Evolutionary conservation across 371 early-diverging fungal species (phyloP).

Genomic region (Lichtheimia ramosa): DNA sequence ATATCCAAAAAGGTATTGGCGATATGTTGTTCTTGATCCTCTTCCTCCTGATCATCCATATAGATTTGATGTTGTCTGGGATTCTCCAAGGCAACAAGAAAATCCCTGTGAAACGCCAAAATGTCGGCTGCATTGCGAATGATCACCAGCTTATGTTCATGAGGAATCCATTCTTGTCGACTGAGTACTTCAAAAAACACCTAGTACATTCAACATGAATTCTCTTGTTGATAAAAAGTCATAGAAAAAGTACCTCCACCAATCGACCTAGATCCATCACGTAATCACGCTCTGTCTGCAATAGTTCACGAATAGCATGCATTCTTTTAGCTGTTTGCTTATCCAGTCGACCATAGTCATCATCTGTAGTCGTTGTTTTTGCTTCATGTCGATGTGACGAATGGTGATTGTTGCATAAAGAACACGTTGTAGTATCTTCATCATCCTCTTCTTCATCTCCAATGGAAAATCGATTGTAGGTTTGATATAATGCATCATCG

Average conservation of each 20-base stretch:
- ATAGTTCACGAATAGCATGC: slow-evolving; percentile 44
- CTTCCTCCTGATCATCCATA: not conserved
- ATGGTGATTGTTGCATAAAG: not conserved
- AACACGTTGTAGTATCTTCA: not conserved
- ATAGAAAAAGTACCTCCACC: slow-evolving; percentile 33
- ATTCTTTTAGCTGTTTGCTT: slow-evolving; percentile 26
- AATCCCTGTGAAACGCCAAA: slow-evolving; percentile 30
- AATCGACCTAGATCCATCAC: slow-evolving; percentile 36
- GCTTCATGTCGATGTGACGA: not conserved
- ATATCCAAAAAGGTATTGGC: slow-evolving; percentile 40
- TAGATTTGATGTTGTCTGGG: not conserved
- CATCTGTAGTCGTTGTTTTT: not conserved
- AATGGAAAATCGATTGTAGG: too few relatives aligned
- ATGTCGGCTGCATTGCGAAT: slow-evolving; percentile 39
- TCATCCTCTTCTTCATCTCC: too few relatives aligned
- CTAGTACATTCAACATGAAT: slow-evolving; percentile 12
- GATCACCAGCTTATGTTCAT: slow-evolving; percentile 30
- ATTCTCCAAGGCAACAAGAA: slow-evolving; percentile 18
- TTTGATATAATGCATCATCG: not conserved
- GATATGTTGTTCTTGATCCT: slow-evolving; percentile 13
- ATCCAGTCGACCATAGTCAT: not conserved
- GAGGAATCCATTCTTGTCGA: slow-evolving; percentile 36
- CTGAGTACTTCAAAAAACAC: slow-evolving; percentile 29
- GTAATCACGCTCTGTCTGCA: slow-evolving; percentile 50
- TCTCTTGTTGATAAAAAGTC: too few relatives aligned